A percentile compares a stretch with the other conserved stretches of the same genome.
Conservation (phyloP, 2,329 filamentous ascomycete genomes). For the Colletotrichum horii region DNA sequence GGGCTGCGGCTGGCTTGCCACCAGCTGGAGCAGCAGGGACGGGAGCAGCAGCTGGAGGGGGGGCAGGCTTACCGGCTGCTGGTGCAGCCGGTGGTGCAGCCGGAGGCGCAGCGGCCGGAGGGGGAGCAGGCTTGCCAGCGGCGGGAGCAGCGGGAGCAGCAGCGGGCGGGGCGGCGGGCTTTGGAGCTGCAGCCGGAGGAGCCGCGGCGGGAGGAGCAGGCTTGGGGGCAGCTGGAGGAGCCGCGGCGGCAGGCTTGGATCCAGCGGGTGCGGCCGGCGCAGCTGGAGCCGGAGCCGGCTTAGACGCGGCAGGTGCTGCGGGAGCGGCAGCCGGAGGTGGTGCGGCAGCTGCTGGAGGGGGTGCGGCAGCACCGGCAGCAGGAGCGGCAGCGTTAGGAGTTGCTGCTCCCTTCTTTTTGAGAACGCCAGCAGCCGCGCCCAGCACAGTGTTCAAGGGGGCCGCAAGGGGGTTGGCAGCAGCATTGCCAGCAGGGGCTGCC, state of each 20-base stretch:
- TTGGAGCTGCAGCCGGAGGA: not conserved
- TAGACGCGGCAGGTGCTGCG: not conserved
- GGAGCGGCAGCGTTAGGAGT: not conserved
- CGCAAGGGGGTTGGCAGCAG: not conserved
- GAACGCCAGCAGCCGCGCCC: not conserved
- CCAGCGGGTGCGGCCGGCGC: not conserved
- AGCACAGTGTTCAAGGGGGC: slow-evolving; percentile 2
- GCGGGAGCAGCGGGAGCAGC: not conserved
- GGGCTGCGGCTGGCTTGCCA: not conserved
- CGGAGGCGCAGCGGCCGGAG: not conserved
- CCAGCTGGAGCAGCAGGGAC: not conserved
- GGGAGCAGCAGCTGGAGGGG: not conserved
- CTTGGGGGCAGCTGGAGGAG: not conserved
- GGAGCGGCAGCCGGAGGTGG: not conserved
- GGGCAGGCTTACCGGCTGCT: not conserved
- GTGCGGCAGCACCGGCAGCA: not conserved
- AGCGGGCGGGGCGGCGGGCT: not conserved
- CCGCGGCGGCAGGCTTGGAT: not conserved
- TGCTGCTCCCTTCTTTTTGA: slow-evolving; percentile 5
- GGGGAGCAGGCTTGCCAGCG: not conserved
- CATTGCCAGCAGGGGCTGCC: not conserved
- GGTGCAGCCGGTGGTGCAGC: not conserved
- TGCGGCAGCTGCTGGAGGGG: not conserved
- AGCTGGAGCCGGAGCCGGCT: not conserved
- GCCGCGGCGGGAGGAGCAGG: not conserved